Evolutionary conservation across 2,329 filamentous ascomycete species (phyloP).

Genomic region (Pseudonectria foliicola): DNA sequence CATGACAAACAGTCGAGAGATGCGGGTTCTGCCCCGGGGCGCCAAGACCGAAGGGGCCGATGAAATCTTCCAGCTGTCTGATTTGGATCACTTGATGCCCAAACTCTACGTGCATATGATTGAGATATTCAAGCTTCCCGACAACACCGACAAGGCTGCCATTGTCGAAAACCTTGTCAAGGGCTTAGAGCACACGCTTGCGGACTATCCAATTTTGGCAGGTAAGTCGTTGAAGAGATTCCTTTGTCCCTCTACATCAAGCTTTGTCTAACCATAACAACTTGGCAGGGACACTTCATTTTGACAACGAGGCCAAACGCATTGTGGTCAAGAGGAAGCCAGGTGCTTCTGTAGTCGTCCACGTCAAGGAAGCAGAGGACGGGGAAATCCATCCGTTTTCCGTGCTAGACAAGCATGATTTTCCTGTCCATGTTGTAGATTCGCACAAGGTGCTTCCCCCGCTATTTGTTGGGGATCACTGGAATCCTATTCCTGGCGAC

Average conservation of each 20-base stretch:
- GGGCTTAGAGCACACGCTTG: conserved; percentile 5
- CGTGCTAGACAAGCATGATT: no score
- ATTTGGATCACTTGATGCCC: conserved; percentile 10
- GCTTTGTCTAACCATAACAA: no score
- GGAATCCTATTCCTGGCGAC: not conserved
- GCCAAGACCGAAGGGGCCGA: no score
- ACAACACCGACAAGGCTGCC: not conserved
- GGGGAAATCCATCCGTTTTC: not conserved
- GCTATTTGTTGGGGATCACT: conserved; percentile 1
- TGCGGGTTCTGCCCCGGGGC: no score
- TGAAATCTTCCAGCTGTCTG: not conserved
- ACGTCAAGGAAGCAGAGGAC: conserved; percentile 1
- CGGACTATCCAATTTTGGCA: conserved; percentile 5
- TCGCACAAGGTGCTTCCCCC: no score
- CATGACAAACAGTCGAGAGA: no score
- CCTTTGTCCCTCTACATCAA: no score
- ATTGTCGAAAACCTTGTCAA: conserved; percentile 2
- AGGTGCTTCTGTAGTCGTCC: conserved; percentile 3
- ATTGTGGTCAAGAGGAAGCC: conserved; percentile 1
- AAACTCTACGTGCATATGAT: conserved; percentile 11
- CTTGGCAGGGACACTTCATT: no score
- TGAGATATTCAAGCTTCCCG: conserved; percentile 7
- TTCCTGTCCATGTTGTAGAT: no score
- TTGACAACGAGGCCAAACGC: no score
- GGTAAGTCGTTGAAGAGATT: no score